A percentile compares a stretch with the other conserved stretches of the same genome.
phyloP scores from a whole-genome alignment of 2,329 filamentous ascomycete species.

The Fusarium sp. region DNA sequence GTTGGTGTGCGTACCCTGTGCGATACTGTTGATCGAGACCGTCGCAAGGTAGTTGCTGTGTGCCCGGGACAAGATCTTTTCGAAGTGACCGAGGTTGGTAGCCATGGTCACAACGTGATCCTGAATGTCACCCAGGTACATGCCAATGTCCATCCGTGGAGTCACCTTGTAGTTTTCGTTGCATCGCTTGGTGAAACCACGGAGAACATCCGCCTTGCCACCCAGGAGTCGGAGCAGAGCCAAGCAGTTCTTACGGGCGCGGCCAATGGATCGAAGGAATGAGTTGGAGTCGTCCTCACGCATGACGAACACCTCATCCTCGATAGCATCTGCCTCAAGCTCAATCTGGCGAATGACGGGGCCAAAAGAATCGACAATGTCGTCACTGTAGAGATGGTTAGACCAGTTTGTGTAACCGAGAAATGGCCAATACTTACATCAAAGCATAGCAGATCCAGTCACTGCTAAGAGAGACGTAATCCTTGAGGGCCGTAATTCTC shows the following conservation, averaged over 20 bases:
- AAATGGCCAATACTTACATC: slow-evolving; percentile 71
- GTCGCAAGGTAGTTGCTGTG: slow-evolving; percentile 98
- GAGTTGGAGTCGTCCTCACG: slow-evolving; percentile 89
- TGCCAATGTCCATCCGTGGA: slow-evolving; percentile 93
- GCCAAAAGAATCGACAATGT: slow-evolving; percentile 96
- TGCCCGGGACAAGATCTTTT: slow-evolving; percentile 94
- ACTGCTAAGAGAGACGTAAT: slow-evolving; percentile 93
- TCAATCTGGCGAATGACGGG: slow-evolving; percentile 91
- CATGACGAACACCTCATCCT: slow-evolving; percentile 94
- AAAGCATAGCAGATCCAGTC: slow-evolving; percentile 99
- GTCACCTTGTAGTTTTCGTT: slow-evolving; percentile 98
- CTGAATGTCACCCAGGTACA: slow-evolving; percentile 97
- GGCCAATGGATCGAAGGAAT: slow-evolving; percentile 89
- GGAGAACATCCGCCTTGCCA: slow-evolving; percentile 98
- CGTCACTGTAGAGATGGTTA: slow-evolving; percentile 70
- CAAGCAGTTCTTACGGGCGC: slow-evolving; percentile 94
- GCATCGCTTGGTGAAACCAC: slow-evolving; percentile 97
- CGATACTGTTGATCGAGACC: slow-evolving; percentile 90
- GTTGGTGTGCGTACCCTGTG: slow-evolving; percentile 89
- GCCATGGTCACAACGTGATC: slow-evolving; percentile 99
- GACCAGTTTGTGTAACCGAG: slow-evolving; percentile 39
- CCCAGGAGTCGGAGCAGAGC: slow-evolving; percentile 91
- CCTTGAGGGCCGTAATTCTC: slow-evolving; percentile 91
- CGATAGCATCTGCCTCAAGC: slow-evolving; percentile 88
- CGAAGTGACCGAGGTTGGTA: slow-evolving; percentile 93